Evolutionary conservation across 2,329 filamentous ascomycete species (phyloP), one percentile per base, ranked within the genome.

Genomic region (Drechslerella dactyloides): DNA sequence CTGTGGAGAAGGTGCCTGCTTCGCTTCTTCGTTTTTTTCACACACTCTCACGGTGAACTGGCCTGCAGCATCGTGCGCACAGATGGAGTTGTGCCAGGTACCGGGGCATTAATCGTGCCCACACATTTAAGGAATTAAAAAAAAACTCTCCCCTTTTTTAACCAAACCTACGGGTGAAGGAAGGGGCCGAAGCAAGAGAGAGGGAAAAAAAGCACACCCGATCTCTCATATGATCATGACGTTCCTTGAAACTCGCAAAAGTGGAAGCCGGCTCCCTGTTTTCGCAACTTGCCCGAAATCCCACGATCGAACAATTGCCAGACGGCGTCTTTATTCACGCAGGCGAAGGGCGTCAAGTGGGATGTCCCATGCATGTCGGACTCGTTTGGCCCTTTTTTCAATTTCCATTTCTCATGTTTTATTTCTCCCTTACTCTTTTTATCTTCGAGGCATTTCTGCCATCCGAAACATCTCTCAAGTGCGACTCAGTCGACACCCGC

Each of bases 161-260:
- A 13, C 65, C 58, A 63, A 69, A 54, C 33, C 65, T 46, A 61
- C 57, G 52, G 53, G 57, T 33, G 27, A 13, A 48, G 6, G 19
- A 27, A 51, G 11, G 19, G 19, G 46, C 17, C 15, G 7, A 6
- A 13, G 7, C 7, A 48, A 48, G 44, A 11, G 19, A 30, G 11
- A 13, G 8, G n/a, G 50, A 64, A 40, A 54, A 62, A 52, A 61
- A 46, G 53, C 46, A 33, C 8, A 4, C 61, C 61, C 37, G 44
- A 58, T 21, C 63, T 60, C 66, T 72, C 68, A 64, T 72, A 64
- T 72, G 68, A 72, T 72, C 68, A 65, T 72, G 59, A 72, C 68
- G 68, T 65, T 42, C 60, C 37, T 55, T 72, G 68, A 65, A 72
- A 72, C 68, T 11, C 55, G 61, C 53, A 42, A 17, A 52, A 30